phyloP scores from a whole-genome alignment of 495 filamentous ascomycete genomes.

The Lepidopterella palustris region DNA sequence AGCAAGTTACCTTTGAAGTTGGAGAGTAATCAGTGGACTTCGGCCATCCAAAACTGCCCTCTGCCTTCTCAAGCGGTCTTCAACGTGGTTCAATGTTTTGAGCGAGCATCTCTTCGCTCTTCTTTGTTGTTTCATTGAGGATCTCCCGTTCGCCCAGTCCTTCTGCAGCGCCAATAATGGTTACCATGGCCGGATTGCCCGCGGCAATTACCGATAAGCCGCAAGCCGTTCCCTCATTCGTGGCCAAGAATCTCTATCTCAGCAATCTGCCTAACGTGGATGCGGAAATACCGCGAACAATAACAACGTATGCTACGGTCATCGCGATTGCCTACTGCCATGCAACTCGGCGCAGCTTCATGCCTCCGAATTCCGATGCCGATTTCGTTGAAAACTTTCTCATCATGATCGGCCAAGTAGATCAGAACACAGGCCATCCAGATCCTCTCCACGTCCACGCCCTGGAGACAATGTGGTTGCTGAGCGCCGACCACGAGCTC shows the following conservation, averaged over 20 bases:
- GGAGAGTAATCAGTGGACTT: neutral
- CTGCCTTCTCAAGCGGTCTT: neutral
- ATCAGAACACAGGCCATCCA: conserved; percentile 33
- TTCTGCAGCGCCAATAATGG: neutral
- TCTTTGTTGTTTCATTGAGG: neutral
- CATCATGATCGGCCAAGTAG: conserved; percentile 42
- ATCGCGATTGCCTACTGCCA: neutral
- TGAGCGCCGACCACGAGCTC: conserved; percentile 49
- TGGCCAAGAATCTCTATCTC: neutral
- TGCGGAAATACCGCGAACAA: neutral
- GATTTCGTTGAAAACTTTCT: conserved; percentile 42
- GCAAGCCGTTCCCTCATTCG: neutral
- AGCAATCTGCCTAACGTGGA: neutral
- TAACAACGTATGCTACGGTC: neutral
- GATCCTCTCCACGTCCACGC: conserved; percentile 34
- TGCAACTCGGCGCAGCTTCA: conserved; percentile 33
- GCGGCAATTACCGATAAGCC: neutral
- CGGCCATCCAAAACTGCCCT: neutral
- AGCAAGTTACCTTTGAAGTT: neutral
- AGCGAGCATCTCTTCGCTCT: neutral
- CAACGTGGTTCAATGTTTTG: neutral
- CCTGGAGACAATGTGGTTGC: conserved; percentile 32
- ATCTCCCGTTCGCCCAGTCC: neutral
- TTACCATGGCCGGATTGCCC: neutral
- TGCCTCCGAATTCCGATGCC: conserved; percentile 21